Evolutionary conservation across 1,139 yeast species (phyloP).

Genomic region (Scheffersomyces insectosa): DNA sequence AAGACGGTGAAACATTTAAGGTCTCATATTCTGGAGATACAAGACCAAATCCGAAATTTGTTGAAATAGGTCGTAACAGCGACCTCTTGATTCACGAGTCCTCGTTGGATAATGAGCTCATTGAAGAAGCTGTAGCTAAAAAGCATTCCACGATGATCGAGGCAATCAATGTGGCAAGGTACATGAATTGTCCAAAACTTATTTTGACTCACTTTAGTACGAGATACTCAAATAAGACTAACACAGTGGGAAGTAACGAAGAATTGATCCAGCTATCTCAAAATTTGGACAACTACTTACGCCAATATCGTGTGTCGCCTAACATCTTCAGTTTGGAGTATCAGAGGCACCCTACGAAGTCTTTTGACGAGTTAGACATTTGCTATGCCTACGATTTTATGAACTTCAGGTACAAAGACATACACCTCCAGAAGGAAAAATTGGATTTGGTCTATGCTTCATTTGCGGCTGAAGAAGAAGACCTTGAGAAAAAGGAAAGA

Average conservation of each 20-base stretch:
- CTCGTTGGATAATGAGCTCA: conserved; percentile 77
- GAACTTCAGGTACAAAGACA: conserved; percentile 28
- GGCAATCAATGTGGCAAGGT: conserved; percentile 68
- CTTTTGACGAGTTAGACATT: conserved; percentile 33
- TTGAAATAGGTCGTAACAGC: conserved; percentile 64
- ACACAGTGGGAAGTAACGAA: conserved; percentile 28
- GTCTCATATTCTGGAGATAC: conserved; percentile 95
- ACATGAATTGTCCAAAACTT: conserved; percentile 72
- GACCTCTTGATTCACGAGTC: conserved; percentile 91
- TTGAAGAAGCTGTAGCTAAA: conserved; percentile 80
- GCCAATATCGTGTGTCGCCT: conserved; percentile 18
- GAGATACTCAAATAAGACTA: conserved; percentile 73
- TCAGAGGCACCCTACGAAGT: conserved; percentile 10
- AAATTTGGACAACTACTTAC: conserved; percentile 27
- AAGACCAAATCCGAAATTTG: conserved; percentile 67
- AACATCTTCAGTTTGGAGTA: conserved; percentile 27
- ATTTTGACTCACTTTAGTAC: conserved; percentile 92
- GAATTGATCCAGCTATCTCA: conserved; percentile 23
- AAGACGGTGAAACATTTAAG: conserved; percentile 45
- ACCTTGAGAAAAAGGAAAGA: conserved; percentile 23
- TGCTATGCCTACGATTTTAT: conserved; percentile 46
- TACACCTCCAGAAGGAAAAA: conserved; percentile 19
- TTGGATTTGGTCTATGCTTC: conserved; percentile 18
- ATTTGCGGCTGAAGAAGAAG: conserved; percentile 15
- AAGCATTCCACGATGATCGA: conserved; percentile 90